Conservation (phyloP, 208 protist genomes). For the Phytomonas francai region DNA sequence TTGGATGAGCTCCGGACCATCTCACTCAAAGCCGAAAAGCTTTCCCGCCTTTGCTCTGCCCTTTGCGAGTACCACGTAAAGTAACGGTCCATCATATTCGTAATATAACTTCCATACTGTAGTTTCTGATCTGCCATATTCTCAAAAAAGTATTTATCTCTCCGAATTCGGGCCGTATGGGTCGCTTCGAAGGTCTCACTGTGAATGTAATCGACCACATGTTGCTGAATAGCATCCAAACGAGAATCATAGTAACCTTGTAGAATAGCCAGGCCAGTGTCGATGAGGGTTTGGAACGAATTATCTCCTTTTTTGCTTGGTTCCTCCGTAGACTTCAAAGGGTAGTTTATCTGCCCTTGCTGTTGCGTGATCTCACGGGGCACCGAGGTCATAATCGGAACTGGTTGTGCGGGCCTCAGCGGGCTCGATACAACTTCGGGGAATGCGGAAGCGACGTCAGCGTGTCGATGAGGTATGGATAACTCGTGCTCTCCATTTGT, state of each 20-base stretch:
- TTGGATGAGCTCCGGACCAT: conserved; percentile 11
- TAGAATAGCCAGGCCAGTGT: conserved; percentile 4
- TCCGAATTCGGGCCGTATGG: conserved; percentile 10
- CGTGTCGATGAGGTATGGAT: not conserved
- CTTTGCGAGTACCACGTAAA: conserved; percentile 16
- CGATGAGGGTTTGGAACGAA: not conserved
- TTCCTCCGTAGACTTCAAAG: not conserved
- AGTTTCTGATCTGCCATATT: conserved; percentile 17
- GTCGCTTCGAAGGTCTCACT: conserved; percentile 25
- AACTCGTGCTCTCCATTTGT: not conserved
- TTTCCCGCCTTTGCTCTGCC: conserved; percentile 8
- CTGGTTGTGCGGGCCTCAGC: not conserved
- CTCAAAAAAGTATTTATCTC: conserved; percentile 13
- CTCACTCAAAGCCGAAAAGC: conserved; percentile 10
- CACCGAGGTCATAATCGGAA: not conserved
- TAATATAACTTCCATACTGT: conserved; percentile 13
- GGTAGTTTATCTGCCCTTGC: not conserved
- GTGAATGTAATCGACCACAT: conserved; percentile 25
- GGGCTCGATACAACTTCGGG: not conserved
- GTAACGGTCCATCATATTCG: conserved; percentile 18
- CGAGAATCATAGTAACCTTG: conserved; percentile 15
- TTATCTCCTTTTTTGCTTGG: not conserved
- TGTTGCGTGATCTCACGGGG: not conserved
- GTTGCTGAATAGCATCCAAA: conserved; percentile 14
- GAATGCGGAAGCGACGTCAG: not conserved